Evolutionary conservation across 257 asterid species (phyloP).

Genomic region (Ligustrum vulgare): DNA sequence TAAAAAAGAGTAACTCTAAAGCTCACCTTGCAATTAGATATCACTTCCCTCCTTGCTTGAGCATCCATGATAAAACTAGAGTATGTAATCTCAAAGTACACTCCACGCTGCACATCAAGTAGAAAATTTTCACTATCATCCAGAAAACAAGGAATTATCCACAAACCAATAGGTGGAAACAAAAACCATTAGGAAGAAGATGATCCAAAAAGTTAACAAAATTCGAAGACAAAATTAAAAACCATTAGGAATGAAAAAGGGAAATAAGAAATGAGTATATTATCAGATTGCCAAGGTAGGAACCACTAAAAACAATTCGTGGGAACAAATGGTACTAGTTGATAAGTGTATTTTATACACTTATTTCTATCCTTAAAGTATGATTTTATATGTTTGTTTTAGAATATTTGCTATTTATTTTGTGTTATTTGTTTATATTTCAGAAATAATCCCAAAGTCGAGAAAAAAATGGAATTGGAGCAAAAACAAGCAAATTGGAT

Average conservation of each 20-base stretch:
- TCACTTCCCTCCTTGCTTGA: conserved; percentile 69
- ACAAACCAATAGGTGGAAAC: conserved; percentile 18
- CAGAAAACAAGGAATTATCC: not conserved
- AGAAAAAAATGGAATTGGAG: no score
- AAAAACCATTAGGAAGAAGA: not conserved
- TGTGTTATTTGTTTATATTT: no score
- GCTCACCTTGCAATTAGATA: conserved; percentile 79
- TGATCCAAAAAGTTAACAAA: not conserved
- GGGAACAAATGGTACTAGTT: not conserved
- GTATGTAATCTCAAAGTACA: conserved; percentile 87
- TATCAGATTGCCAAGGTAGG: no score
- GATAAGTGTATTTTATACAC: no score
- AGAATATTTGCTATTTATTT: no score
- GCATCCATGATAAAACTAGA: conserved; percentile 67
- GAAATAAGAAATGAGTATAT: no score
- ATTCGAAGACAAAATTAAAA: not conserved
- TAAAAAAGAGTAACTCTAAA: not conserved
- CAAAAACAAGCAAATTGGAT: no score
- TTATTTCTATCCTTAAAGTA: no score
- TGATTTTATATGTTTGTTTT: no score
- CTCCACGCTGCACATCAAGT: conserved; percentile 70
- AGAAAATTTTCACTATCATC: not conserved
- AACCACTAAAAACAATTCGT: no score
- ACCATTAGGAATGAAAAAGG: not conserved
- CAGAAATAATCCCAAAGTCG: no score